Evolutionary conservation across 208 protist species (phyloP), one percentile per base, ranked within the genome.

Genomic region (Crithidia thermophila): DNA sequence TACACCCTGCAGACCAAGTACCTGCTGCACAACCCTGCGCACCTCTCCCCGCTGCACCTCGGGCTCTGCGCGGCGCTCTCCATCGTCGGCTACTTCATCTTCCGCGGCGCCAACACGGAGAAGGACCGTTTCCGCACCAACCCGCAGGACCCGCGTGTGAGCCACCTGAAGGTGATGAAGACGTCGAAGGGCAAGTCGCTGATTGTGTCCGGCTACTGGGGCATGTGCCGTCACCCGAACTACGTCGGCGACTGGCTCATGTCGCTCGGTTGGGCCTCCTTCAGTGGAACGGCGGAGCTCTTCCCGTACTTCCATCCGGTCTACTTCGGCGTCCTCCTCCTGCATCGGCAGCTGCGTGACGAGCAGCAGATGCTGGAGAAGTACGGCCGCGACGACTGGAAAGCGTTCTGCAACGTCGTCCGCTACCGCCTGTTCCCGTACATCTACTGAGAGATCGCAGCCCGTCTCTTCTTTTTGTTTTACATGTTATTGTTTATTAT

Each of bases 221-320:
- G 97, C 49, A 76, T 98, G 23, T 97, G 95, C 61, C 85, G 97
- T 23, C 96, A 99, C 82, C 92, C 98, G 14, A 99, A 99, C 77
- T 99, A 99, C 77, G 82, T 98, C 18, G 96, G 96, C 27, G 98
- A 99, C 76, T 97, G 88, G 88, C 67, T 96, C 27, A 91, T 95
- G 86, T 74, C 90, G 16, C 70, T 97, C 0, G 58, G 77, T 39
- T 94, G 82, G 85, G 82, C 82, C 5, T 53, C 77, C 21, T 79
- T 94, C 40, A 83, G 75, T 40, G 88, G 90, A 28, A 85, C 84
- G 36, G 63, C 49, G 18, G 73, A 81, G 39, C 10, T 89, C 8
- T 57, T 98, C 20, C 94, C 96, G 7, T 98, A 97, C 68, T 98
- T 96, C 61, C 98, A 99, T 62, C 77, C 81, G 21, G 66, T 99